Base-by-base conservation (phyloP, 2,329 filamentous ascomycete species). In the Neopestalotiopsis sp. region DNA sequence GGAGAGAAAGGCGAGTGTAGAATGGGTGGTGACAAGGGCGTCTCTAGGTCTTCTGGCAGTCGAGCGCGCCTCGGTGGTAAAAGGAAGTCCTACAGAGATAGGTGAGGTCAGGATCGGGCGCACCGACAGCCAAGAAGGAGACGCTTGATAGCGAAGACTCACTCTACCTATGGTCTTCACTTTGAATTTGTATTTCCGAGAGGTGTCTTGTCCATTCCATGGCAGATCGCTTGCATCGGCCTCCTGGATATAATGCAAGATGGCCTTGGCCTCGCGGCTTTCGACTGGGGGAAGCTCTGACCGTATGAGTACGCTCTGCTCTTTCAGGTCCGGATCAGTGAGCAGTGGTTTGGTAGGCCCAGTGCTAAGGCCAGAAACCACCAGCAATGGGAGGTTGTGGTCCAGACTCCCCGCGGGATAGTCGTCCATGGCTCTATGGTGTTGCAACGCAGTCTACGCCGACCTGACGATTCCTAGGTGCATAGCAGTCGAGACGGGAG, bases 1-100 rank as follows among this genome's bases (percentile, higher is more conserved):
- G 95, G 96, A 2, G 96, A 98, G 73, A 97, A 90, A 1, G 95
- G 94, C 13, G 96, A 98, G 80, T 98, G 95, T 4, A 97, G 83
- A n/a, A 90, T 83, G 69, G 86, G 82, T 20, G 84, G 81, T 30
- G 84, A 78, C 49, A 81, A 79, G 66, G 85, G 81, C 3, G 81
- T 75, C 65, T 87, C 85, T 74, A 86, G 81, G 67, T 86, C 82
- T 61, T 85, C 83, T 20, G 85, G 87, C 61, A 88, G 81, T 70
- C 81, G 83, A 45, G 88, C 87, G 74, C 85, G 86, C 71, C 89
- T 86, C 52, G 87, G 84, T 13, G 90, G 89, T 69, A 87, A 86
- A 76, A 84, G 77, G 71, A 88, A 84, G 49, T 86, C 84, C 87
- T 89, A n/a, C 17, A 52, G 24, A 52, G 76, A 38, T 34, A 14